Evolutionary conservation across 2,329 filamentous ascomycete genomes (phyloP), one percentile per base, ranked within the genome.

Genomic region (Cadophora malorum): DNA sequence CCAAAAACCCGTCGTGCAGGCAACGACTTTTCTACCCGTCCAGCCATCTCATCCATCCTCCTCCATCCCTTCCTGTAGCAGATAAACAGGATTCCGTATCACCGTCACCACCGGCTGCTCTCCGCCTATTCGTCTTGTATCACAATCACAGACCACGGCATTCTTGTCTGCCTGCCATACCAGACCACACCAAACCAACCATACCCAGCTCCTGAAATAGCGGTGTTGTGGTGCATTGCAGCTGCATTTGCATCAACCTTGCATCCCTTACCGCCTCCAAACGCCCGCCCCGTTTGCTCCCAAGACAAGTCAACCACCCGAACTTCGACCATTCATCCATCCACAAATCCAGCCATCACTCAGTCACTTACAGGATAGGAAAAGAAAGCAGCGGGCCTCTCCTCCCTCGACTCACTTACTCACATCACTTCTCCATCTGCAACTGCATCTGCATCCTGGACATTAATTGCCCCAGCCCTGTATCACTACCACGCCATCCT

Each of bases 401-500:
- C 25, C 6, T 19, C 41, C 16, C 41, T 38, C 33, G 9, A n/a
- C 45, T 52, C 60, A 31, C 45, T 10, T 21, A 49, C 19, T 49
- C 19, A 8, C 45, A n/a, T 49, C 45, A n/a, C 45, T 49, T 19
- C n/a, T 21, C n/a, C 6, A 19, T 19, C n/a, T 21, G 21, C 6
- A 19, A 21, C 47, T 14, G 63, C 52, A 38, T 59, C 9, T 21
- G 25, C 9, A 56, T 65, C 63, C 55, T 58, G 16, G 41, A 31
- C 64, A 50, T 38, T 38, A 58, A 38, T 38, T 47, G 58, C 64
- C 67, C 66, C 67, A 52, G 50, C 69, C 67, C 59, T 69, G 70
- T 70, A 64, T 67, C 67, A 72, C 68, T 67, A 68, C 71, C 60
- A 70, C 69, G 67, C 70, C 72, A 69, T 63, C 71, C 71, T 75